Conservation (phyloP, 1,139 yeast species). For the Debaryomyces coudertii region DNA sequence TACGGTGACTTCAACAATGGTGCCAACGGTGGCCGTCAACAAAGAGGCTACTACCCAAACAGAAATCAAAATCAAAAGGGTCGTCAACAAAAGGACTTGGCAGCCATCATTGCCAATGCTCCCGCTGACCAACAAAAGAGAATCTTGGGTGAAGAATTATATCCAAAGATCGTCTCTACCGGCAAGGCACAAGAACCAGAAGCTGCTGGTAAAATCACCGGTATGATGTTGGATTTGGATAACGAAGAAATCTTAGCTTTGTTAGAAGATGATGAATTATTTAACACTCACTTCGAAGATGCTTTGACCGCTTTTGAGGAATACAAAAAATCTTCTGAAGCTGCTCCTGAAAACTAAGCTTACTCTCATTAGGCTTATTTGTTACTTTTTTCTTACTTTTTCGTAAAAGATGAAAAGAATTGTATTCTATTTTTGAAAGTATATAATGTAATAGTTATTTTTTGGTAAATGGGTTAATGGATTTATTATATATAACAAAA, state of each 20-base stretch:
- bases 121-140: slow-evolving; percentile 94
- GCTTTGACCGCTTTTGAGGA: slow-evolving; percentile 93
- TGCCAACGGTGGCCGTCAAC: slow-evolving; percentile 40
- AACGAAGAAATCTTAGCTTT: slow-evolving; percentile 87
- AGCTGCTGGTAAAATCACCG: slow-evolving; percentile 98
- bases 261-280: slow-evolving; percentile 86
- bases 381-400: slow-evolving; percentile 12
- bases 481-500: slow-evolving; percentile 31
- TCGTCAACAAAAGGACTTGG: slow-evolving; percentile 49
- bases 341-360: slow-evolving; percentile 26
- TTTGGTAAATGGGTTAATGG: slow-evolving; percentile 35
- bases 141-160: slow-evolving; percentile 95
- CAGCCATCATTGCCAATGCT: slow-evolving; percentile 62
- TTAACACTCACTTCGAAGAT: slow-evolving; percentile 91
- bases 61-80: slow-evolving; percentile 39
- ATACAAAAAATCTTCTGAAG: slow-evolving; percentile 60
- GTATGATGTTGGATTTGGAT: slow-evolving; percentile 97
- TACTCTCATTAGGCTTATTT: slow-evolving; percentile 10
- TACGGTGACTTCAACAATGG: slow-evolving; percentile 56
- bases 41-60: slow-evolving; percentile 52
- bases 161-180: slow-evolving; percentile 90
- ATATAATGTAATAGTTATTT: slow-evolving; percentile 30
- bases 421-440: slow-evolving; percentile 26
- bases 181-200: slow-evolving; percentile 87
- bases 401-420: slow-evolving; percentile 12